phyloP scores from a whole-genome alignment of 345 rosid genomes.

The Ailanthus altissimus region DNA sequence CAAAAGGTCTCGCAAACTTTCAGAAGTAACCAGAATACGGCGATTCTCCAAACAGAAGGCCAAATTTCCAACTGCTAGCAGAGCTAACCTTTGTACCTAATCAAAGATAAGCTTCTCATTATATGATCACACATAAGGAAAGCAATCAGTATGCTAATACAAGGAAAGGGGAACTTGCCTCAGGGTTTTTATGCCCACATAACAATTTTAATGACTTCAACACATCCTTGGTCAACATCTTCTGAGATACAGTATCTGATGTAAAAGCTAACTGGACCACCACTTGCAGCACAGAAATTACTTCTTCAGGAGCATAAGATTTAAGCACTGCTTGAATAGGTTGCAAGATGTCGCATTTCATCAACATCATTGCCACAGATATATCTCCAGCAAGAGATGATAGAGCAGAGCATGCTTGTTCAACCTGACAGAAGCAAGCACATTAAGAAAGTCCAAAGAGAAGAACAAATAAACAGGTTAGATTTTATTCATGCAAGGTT shows the following conservation, averaged over 20 bases:
- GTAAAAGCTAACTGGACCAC: constrained; percentile 81
- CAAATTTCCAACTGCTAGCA: constrained; percentile 92
- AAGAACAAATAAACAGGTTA: constrained; percentile 12
- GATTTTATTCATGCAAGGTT: constrained; percentile 20
- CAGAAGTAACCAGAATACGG: constrained; percentile 82
- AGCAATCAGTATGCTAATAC: constrained; percentile 9
- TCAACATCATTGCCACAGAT: constrained; percentile 85
- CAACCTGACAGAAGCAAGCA: constrained; percentile 61
- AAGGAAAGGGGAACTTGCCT: constrained; percentile 49
- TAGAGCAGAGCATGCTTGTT: constrained; percentile 95
- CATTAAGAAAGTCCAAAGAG: constrained; percentile 23
- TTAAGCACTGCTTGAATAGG: constrained; percentile 86
- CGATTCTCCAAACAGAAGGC: constrained; percentile 95
- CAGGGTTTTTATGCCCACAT: constrained; percentile 80
- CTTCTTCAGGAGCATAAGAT: constrained; percentile 72
- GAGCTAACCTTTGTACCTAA: constrained; percentile 89
- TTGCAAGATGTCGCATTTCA: constrained; percentile 98
- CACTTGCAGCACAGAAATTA: constrained; percentile 88
- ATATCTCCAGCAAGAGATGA: constrained; percentile 94
- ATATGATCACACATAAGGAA: constrained; percentile 24
- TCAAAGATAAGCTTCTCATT: constrained; percentile 28
- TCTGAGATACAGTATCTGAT: constrained; percentile 85
- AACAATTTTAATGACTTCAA: constrained; percentile 73
- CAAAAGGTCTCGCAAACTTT: constrained; percentile 89
- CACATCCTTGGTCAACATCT: constrained; percentile 88